Percentiles rank a stretch among this genome's conserved stretches.
phyloP scores from a whole-genome alignment of 163 green algal species.

The Chloromonas sp. region DNA sequence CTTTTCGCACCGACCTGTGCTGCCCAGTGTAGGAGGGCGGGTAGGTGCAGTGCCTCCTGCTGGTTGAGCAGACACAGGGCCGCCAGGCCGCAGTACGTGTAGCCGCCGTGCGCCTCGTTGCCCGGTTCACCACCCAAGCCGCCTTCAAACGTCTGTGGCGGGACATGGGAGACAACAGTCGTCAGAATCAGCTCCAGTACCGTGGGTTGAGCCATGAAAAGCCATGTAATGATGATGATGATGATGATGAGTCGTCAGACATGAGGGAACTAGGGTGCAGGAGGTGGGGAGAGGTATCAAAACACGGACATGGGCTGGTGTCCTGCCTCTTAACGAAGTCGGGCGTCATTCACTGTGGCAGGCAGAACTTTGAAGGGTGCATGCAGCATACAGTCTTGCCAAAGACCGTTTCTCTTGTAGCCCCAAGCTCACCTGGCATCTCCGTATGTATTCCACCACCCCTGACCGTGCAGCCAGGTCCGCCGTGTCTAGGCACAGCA shows the following conservation, averaged over 20 bases:
- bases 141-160: conserved; percentile 75
- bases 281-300: too few relatives aligned
- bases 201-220: too few relatives aligned
- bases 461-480: conserved; percentile 43
- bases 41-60: conserved; percentile 54
- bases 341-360: too few relatives aligned
- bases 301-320: too few relatives aligned
- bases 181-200: not conserved
- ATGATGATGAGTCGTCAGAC: too few relatives aligned
- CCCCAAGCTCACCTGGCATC: conserved; percentile 46
- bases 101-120: conserved; percentile 96
- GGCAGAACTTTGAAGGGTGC: too few relatives aligned
- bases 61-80: conserved; percentile 48
- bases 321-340: too few relatives aligned
- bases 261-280: too few relatives aligned
- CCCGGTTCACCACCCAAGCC: conserved; percentile 91
- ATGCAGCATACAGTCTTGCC: too few relatives aligned
- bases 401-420: too few relatives aligned
- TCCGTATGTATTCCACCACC: conserved; percentile 58
- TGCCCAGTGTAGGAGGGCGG: conserved; percentile 65
- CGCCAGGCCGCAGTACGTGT: conserved; percentile 91
- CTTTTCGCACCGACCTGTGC: conserved; percentile 34
- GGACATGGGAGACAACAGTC: not conserved
- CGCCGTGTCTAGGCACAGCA: conserved; percentile 66
- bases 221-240: not conserved